Base-by-base conservation (phyloP, 176 grass and related monocot species). In the Eleusine indica region DNA sequence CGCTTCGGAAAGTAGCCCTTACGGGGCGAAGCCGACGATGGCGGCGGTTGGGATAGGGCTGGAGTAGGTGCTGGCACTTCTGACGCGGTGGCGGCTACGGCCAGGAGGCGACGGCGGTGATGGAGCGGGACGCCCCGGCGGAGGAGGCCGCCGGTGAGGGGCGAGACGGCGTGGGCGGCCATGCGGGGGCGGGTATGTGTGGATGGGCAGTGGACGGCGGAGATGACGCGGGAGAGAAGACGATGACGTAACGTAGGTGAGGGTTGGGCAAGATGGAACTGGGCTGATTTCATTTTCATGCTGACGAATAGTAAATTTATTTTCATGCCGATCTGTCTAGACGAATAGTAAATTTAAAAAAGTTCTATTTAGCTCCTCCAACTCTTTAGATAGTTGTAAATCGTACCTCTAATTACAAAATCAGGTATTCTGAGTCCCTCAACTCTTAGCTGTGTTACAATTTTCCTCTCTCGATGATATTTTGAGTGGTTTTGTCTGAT, bases 1-100 rank as follows among this genome's bases (percentile, higher is more conserved):
- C 91, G 89, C 93, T 95, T 98, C 66, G 89, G 93, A 47, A 91
- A 98, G 80, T 93, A 95, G 56, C 64, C 78, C 71, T 88, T 70
- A 9, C 73, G 51, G 70, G 54, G 54, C 3, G 63, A 40, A 56
- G 46, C n/a, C 41, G 88, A 22, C n/a, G 85, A 18, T 15, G 53
- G 43, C 46, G 89, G 42, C 80, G 47, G 71, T 71, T 82, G 79
- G 51, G 47, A 69, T 37, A 68, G 48, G 38, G 82, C 3, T 35
- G 83, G 70, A 58, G 77, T 15, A 52, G 89, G 80, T n/a, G 86
- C 43, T 17, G 82, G 42, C 35, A 29, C 21, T 87, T 89, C 66
- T 40, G 86, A 84, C 16, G 69, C 57, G 57, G 57, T 66, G 57
- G 81, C 88, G 47, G 78, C 72, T 67, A 91, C 39, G 40, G 82